Evolutionary conservation across 2,329 filamentous ascomycete genomes (phyloP), one percentile per base, ranked within the genome.

Genomic region (Epichloe amarillans): DNA sequence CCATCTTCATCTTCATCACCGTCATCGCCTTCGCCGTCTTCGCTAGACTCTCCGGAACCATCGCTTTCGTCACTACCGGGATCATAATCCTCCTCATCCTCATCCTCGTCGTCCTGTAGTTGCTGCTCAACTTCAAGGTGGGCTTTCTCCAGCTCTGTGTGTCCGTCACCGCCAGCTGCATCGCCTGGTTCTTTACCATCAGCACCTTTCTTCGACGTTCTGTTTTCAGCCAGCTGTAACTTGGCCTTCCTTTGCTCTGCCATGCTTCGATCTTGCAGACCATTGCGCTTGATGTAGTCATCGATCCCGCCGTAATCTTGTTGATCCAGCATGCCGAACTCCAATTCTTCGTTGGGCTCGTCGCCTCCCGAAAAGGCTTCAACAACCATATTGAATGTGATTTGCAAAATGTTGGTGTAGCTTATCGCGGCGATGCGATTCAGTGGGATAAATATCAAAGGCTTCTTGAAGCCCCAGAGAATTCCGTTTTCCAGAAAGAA

Each of bases 401-500:
- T 73, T 60, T 84, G 81, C 44, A 85, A 67, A 26, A 86, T 79
- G 52, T 70, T 83, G 5, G 80, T 83, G 61, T 83, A 85, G 58
- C 79, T 83, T n/a, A 84, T 70, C 2, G 80, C 79, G 0, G 71
- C 70, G 47, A 85, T 79, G 12, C 75, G 71, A 49, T 77, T 73
- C 17, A 83, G 71, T 4, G 80, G 79, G 5, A 85, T 69, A 57
- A 84, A 84, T 21, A 83, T 66, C 2, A 85, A 62, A 0, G 82
- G 82, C 64, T 85, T 86, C 65, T 84, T 84, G 69, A 82, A 86
- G 0, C 73, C 81, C 80, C 81, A 86, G 7, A 86, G 62, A 50
- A 86, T 84, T 14, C 82, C 82, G 26, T 72, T 80, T 35, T 80
- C 74, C 15, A 86, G 66, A 60, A 85, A 84, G 60, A 84, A 85